Percentiles rank a stretch among this genome's conserved stretches.
phyloP scores from a whole-genome alignment of 2,329 filamentous ascomycete genomes.

The Pestalotiopsis sp. region DNA sequence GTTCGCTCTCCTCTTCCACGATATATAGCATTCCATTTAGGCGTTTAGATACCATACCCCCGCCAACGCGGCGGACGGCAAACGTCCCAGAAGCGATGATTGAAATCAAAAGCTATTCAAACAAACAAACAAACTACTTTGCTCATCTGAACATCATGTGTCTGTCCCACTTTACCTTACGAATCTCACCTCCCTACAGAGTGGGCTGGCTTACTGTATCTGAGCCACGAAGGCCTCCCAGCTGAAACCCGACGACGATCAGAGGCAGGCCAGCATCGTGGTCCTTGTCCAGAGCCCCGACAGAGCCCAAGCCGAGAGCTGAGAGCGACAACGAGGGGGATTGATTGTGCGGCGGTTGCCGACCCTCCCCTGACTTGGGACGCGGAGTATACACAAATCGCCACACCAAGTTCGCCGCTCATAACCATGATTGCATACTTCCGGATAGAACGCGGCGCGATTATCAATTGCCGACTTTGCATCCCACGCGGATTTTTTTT shows the following conservation, averaged over 20 bases:
- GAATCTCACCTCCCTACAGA: no score
- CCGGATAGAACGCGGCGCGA: no score
- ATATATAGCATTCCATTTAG: slow-evolving; percentile 13
- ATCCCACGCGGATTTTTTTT: no score
- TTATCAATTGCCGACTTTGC: no score
- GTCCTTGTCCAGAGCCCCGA: not conserved
- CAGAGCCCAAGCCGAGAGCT: not conserved
- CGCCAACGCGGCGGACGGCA: slow-evolving; percentile 28
- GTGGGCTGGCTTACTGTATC: not conserved
- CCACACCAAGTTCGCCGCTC: not conserved
- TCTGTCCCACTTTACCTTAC: not conserved
- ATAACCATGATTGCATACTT: no score
- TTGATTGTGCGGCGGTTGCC: not conserved
- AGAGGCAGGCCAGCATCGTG: not conserved
- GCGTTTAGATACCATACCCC: slow-evolving; percentile 30
- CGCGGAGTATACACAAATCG: not conserved
- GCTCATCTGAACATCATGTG: not conserved
- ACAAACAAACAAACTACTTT: not conserved
- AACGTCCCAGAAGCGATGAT: slow-evolving; percentile 30
- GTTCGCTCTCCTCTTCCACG: not conserved
- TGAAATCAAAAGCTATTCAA: slow-evolving; percentile 21
- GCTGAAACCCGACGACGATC: not conserved
- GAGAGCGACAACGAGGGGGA: not conserved
- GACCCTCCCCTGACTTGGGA: not conserved
- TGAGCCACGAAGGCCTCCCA: not conserved